phyloP scores from a whole-genome alignment of 176 grass and related monocot species.

The Hyparrhenia diplandra region DNA sequence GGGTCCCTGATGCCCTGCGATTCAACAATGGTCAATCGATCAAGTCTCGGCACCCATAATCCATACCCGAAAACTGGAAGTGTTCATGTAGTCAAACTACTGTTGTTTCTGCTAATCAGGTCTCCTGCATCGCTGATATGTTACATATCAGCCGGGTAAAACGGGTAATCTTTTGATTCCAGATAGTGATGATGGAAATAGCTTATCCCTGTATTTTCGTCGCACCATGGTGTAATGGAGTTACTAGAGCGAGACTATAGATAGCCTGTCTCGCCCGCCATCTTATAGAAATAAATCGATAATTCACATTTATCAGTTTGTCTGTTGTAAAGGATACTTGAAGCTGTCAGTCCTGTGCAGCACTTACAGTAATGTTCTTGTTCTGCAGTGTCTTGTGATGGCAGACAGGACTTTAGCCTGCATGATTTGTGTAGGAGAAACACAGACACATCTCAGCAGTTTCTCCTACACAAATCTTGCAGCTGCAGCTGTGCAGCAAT shows the following conservation, averaged over 20 bases:
- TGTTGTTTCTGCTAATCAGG: constrained; percentile 18
- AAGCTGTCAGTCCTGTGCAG: neutral
- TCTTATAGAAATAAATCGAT: constrained; percentile 41
- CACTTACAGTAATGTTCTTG: neutral
- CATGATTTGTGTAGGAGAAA: too few relatives aligned
- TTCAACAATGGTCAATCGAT: neutral
- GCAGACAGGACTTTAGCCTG: neutral
- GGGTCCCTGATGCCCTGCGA: neutral
- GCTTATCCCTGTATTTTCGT: constrained; percentile 6
- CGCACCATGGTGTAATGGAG: constrained; percentile 4
- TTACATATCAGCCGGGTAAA: constrained; percentile 30
- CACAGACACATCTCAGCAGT: too few relatives aligned
- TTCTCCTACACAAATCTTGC: too few relatives aligned
- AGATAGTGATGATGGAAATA: constrained; percentile 29
- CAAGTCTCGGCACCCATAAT: neutral
- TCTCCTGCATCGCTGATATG: constrained; percentile 21
- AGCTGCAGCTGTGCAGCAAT: too few relatives aligned
- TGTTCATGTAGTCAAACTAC: constrained; percentile 25
- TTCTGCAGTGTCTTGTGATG: neutral
- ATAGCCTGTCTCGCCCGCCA: neutral
- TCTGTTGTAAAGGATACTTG: neutral
- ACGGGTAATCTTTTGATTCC: constrained; percentile 34
- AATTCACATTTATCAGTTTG: neutral
- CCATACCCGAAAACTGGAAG: constrained; percentile 20
- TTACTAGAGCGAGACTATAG: constrained; percentile 7